These are phyloP conservation scores for Tubosaeta sp. DNA, from an alignment of 768 basidiomycete genomes.

Conservation along the genomic window DNA sequence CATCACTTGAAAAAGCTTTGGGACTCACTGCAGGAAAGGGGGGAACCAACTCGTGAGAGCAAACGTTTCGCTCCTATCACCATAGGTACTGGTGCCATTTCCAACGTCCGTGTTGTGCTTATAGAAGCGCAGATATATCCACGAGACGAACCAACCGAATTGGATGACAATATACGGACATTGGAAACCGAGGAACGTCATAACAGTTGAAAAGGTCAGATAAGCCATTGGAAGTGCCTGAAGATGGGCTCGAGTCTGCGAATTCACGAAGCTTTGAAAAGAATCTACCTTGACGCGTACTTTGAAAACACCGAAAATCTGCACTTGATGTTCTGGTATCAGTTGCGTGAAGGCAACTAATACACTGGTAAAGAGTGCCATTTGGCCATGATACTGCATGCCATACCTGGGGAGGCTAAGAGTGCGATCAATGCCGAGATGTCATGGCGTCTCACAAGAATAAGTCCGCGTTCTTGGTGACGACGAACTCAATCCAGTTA, in stretches of 20 bases:
- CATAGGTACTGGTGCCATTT: conserved; percentile 67
- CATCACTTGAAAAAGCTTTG: not conserved
- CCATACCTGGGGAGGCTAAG: conserved; percentile 57
- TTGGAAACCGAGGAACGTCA: conserved; percentile 80
- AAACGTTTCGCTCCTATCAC: conserved; percentile 96
- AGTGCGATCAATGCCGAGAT: conserved; percentile 2
- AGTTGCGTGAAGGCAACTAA: conserved; percentile 97
- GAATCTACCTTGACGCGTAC: conserved; percentile 80
- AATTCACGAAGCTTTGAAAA: not conserved
- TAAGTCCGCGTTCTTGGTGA: conserved; percentile 62
- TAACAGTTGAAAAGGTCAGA: conserved; percentile 81
- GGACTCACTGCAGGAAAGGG: conserved; percentile 82
- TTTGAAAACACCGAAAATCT: conserved; percentile 79
- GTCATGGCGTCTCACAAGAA: conserved; percentile 61
- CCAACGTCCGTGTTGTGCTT: conserved; percentile 75
- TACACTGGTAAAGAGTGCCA: conserved; percentile 82
- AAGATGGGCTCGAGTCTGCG: conserved; percentile 4
- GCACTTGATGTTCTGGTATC: conserved; percentile 97
- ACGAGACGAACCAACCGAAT: conserved; percentile 97
- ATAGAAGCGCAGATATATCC: conserved; percentile 96
- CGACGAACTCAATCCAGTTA: conserved; percentile 82
- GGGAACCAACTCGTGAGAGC: conserved; percentile 96
- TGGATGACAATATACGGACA: conserved; percentile 92
- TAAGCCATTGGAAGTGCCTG: conserved; percentile 94
- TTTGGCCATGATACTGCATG: conserved; percentile 88